Percentiles rank a stretch among this genome's conserved stretches.
Evolutionary conservation across 768 basidiomycete species (phyloP).

Genomic region (Lactifluus hygrophoroides): DNA sequence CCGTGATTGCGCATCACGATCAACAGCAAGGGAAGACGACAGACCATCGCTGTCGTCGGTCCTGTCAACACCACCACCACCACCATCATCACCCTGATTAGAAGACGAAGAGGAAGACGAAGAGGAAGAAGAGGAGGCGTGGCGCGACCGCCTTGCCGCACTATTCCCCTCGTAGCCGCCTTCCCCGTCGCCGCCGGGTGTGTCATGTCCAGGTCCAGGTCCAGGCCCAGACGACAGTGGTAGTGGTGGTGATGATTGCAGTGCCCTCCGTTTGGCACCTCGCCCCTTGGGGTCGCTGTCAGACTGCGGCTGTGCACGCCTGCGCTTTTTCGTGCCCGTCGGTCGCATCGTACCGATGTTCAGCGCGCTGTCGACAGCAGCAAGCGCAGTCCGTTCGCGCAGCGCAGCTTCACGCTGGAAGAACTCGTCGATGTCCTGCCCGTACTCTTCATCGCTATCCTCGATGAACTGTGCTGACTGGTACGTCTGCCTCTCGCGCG

Average conservation of each 20-base stretch:
- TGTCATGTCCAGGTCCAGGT: no score
- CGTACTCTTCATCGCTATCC: conserved; percentile 75
- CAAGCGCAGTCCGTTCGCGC: conserved; percentile 41
- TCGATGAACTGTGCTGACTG: conserved; percentile 89
- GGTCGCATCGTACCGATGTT: conserved; percentile 38
- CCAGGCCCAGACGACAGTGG: background rate
- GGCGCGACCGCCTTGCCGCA: background rate
- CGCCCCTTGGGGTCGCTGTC: conserved; percentile 29
- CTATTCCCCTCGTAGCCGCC: background rate
- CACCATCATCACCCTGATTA: background rate
- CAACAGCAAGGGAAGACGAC: background rate
- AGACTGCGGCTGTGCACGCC: conserved; percentile 36
- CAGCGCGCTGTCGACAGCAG: conserved; percentile 38
- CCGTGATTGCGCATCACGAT: background rate
- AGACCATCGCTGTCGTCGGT: background rate
- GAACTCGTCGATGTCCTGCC: conserved; percentile 75
- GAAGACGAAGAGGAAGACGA: background rate
- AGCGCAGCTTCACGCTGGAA: conserved; percentile 61
- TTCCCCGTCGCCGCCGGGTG: background rate
- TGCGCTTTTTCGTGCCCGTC: conserved; percentile 52
- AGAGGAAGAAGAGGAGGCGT: background rate
- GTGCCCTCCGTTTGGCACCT: conserved; percentile 28
- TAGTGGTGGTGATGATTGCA: no score
- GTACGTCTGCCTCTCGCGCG: conserved; percentile 64
- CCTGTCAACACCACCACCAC: background rate